A percentile compares a stretch with the other conserved stretches of the same genome.
phyloP scores from a whole-genome alignment of 768 basidiomycete genomes.

The Strobilomyces confusus region DNA sequence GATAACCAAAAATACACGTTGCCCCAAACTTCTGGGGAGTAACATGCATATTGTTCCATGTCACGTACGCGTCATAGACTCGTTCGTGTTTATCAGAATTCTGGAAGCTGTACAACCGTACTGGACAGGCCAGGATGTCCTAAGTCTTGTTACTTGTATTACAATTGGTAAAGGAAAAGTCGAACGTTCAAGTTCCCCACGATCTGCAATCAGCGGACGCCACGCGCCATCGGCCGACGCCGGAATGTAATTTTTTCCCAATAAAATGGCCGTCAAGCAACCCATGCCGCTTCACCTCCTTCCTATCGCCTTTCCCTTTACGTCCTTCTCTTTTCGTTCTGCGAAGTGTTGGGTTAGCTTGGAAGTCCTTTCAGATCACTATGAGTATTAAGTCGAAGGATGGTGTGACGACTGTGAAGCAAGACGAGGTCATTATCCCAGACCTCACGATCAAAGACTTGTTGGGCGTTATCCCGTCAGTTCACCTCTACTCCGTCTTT shows the following conservation, averaged over 20 bases:
- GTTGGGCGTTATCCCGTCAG: constrained; percentile 78
- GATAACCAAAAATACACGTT: neutral
- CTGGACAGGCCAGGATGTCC: too few relatives aligned
- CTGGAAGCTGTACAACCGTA: too few relatives aligned
- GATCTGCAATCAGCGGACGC: neutral
- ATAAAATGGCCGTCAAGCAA: constrained; percentile 21
- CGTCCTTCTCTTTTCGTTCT: neutral
- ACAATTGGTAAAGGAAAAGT: too few relatives aligned
- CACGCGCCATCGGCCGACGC: constrained; percentile 30
- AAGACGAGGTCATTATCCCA: constrained; percentile 66
- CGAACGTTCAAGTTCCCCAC: neutral
- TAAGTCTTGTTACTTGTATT: too few relatives aligned
- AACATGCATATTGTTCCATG: too few relatives aligned
- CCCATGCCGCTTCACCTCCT: neutral
- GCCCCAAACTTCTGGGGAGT: neutral
- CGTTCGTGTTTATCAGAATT: too few relatives aligned
- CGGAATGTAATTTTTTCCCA: constrained; percentile 18
- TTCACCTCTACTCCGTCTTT: constrained; percentile 14
- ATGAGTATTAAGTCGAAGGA: constrained; percentile 19
- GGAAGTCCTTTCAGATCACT: constrained; percentile 2
- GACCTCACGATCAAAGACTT: constrained; percentile 87
- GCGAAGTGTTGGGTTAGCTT: constrained; percentile 4
- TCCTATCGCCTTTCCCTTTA: neutral
- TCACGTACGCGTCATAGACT: too few relatives aligned
- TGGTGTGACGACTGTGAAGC: constrained; percentile 39